phyloP scores from a whole-genome alignment of 768 basidiomycete species.

The Lactarius sp. region DNA sequence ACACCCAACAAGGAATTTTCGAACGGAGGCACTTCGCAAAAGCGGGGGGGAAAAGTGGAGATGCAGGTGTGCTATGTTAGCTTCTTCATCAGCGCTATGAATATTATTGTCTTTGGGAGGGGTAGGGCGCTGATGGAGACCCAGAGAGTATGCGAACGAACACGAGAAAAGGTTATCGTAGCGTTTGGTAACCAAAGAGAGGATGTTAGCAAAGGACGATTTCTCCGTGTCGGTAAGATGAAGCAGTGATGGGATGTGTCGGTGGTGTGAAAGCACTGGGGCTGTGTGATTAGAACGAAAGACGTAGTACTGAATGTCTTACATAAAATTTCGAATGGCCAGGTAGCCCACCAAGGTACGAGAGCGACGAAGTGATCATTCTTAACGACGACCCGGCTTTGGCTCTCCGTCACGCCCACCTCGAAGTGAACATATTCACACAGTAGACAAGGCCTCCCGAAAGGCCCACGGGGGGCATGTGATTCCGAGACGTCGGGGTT shows the following conservation, averaged over 20 bases:
- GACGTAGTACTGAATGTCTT: slow-evolving; percentile 25
- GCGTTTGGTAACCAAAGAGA: slow-evolving; percentile 57
- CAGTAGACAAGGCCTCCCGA: slow-evolving; percentile 61
- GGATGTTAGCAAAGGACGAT: slow-evolving; percentile 54
- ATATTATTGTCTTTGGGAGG: slow-evolving; percentile 32
- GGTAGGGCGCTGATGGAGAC: slow-evolving; percentile 79
- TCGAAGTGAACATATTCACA: slow-evolving; percentile 78
- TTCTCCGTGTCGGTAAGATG: slow-evolving; percentile 60
- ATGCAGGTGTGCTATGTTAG: slow-evolving; percentile 71
- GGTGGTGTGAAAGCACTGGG: slow-evolving; percentile 65
- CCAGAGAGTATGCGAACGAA: slow-evolving; percentile 92
- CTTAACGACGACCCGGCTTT: slow-evolving; percentile 61
- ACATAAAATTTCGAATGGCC: slow-evolving; percentile 87
- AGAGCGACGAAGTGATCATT: slow-evolving; percentile 78
- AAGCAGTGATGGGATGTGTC: slow-evolving; percentile 69
- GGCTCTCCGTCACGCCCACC: slow-evolving; percentile 36
- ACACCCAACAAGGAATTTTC: slow-evolving; percentile 87
- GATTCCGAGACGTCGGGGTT: slow-evolving; percentile 35
- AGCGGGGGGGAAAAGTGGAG: slow-evolving; percentile 85
- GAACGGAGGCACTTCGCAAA: slow-evolving; percentile 70
- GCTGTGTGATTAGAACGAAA: not conserved
- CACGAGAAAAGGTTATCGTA: slow-evolving; percentile 80
- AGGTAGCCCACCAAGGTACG: slow-evolving; percentile 94
- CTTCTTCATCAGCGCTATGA: slow-evolving; percentile 28
- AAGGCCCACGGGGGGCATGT: slow-evolving; percentile 50